Evolutionary conservation across 176 grass and related monocot species (phyloP), one percentile per base, ranked within the genome.

Genomic region (Oryza meridionalis): DNA sequence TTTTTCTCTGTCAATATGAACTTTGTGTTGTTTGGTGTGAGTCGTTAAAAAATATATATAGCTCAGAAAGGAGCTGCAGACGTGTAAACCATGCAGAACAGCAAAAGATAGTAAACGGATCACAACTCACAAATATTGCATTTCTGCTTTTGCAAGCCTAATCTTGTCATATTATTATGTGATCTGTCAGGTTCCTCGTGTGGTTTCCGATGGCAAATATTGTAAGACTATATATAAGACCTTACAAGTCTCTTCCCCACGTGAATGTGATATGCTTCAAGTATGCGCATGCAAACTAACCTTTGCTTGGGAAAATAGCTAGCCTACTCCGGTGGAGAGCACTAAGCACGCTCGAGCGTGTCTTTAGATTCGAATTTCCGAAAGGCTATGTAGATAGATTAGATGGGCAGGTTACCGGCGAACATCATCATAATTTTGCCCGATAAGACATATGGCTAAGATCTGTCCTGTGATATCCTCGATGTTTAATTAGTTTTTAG

Each of bases 391-490:
- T 11, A 12, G 29, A 21, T 77, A n/a, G 84, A 73, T 86, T 86
- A 80, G 31, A 80, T 25, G 58, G 77, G 67, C 40, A 80, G 77
- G 73, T 67, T 67, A 86, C 84, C 59, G 77, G 59, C 77, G 59
- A 86, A 43, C 84, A 86, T 74, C 77, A 80, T 86, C 69, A 81
- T 81, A n/a, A 67, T 67, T 81, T 58, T 81, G 45, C 45, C 29
- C 17, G 84, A 86, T 75, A 75, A 68, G 84, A 86, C 69, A 22
- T 86, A 61, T n/a, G 32, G 70, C 70, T 80, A 86, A 81, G 84
- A 80, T 75, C 16, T 74, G 77, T 67, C 82, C 44, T 22, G 22
- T 25, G 26, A 31, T 38, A 44, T 13, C 25, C 46, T 15, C 8
- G 15, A 59, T 73, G 58, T 35, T 37, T 40, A 40, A 40, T 8